Percentiles rank a stretch among this genome's conserved stretches.
Evolutionary conservation across 2,329 filamentous ascomycete genomes (phyloP).

Genomic region (Penicillium olsonii): DNA sequence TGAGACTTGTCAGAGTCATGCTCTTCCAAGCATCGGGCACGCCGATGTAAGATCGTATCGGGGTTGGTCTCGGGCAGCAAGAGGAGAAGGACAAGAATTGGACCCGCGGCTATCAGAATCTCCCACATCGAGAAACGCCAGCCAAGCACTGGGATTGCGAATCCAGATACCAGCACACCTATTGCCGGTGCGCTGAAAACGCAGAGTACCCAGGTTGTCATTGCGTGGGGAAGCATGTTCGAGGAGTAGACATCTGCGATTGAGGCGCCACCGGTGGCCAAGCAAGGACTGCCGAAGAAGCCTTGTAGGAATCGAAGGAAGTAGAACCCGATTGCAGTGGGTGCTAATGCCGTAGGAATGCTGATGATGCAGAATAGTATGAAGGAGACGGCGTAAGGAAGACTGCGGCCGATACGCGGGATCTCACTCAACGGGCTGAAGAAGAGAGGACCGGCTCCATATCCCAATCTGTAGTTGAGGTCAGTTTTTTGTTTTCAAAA

Average conservation of each 20-base stretch:
- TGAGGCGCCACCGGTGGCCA: slow-evolving; percentile 58
- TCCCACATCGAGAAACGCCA: slow-evolving; percentile 27
- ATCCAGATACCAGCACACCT: slow-evolving; percentile 63
- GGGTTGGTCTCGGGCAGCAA: slow-evolving; percentile 65
- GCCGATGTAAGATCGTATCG: slow-evolving; percentile 61
- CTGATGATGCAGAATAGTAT: slow-evolving; percentile 66
- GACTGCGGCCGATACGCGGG: slow-evolving; percentile 65
- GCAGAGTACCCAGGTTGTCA: slow-evolving; percentile 59
- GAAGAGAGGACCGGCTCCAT: slow-evolving; percentile 65
- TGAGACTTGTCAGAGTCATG: slow-evolving; percentile 51
- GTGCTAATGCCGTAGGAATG: slow-evolving; percentile 64
- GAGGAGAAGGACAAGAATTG: slow-evolving; percentile 60
- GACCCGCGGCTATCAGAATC: slow-evolving; percentile 34
- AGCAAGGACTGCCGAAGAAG: slow-evolving; percentile 65
- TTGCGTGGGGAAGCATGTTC: slow-evolving; percentile 58
- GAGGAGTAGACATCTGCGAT: slow-evolving; percentile 53
- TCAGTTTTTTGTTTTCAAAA: slow-evolving; percentile 5
- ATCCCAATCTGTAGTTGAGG: slow-evolving; percentile 20
- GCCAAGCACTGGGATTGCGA: slow-evolving; percentile 51
- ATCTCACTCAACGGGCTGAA: slow-evolving; percentile 69
- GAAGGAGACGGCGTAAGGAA: slow-evolving; percentile 67
- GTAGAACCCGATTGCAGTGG: slow-evolving; percentile 65
- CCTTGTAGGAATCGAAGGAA: slow-evolving; percentile 65
- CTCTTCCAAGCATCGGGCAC: slow-evolving; percentile 62
- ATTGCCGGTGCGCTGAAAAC: slow-evolving; percentile 54